Conservation (phyloP, 208 protist genomes). For the Acanthamoeba culbertsoni region DNA sequence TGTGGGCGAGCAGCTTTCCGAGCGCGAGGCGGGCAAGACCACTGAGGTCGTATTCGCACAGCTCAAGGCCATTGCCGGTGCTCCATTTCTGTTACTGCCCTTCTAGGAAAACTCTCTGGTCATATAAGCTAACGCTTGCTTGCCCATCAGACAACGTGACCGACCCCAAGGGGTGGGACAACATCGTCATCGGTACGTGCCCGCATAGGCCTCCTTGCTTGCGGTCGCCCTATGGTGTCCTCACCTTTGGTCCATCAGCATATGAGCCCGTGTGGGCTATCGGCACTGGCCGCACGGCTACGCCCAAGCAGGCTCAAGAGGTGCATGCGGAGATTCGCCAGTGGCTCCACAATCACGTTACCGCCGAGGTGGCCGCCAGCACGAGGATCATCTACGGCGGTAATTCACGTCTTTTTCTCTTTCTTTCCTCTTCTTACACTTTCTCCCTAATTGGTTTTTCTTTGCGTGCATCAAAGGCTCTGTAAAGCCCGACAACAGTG, state of each 20-base stretch:
- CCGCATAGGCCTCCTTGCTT: background rate
- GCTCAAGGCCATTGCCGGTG: conserved; percentile 86
- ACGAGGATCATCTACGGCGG: conserved; percentile 97
- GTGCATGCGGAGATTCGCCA: conserved; percentile 85
- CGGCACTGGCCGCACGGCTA: conserved; percentile 96
- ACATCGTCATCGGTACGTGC: background rate
- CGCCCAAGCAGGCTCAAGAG: conserved; percentile 93
- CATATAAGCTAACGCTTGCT: background rate
- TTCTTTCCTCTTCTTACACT: background rate
- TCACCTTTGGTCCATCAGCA: conserved; percentile 95
- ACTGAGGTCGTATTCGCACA: conserved; percentile 91
- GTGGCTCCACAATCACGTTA: conserved; percentile 90
- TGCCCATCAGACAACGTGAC: background rate
- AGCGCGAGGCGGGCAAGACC: conserved; percentile 92
- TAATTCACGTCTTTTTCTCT: background rate
- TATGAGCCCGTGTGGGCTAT: conserved; percentile 99
- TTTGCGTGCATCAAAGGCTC: conserved; percentile 78
- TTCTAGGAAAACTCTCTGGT: no score
- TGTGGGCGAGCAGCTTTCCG: conserved; percentile 95
- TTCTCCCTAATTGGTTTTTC: background rate
- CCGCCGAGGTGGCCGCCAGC: conserved; percentile 87
- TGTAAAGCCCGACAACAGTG: conserved; percentile 91
- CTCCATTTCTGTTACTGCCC: no score
- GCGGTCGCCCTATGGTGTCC: background rate
- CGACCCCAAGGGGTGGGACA: conserved; percentile 25